Percentiles rank a stretch among this genome's conserved stretches.
Evolutionary conservation across 257 asterid genomes (phyloP).

Genomic region (Eucommia ulmoides): DNA sequence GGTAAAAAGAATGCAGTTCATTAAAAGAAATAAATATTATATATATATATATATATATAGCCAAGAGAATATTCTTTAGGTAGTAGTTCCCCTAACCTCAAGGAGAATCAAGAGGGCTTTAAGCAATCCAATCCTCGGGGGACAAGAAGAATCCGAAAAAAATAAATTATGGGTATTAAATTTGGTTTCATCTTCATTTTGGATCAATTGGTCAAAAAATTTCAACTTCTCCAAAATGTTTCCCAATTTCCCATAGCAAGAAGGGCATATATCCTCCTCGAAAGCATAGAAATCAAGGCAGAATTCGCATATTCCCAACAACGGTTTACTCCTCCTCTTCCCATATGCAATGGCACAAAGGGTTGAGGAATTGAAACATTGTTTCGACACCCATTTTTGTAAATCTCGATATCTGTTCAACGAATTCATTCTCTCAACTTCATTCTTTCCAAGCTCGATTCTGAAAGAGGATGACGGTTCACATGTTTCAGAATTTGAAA

Average conservation of each 20-base stretch:
- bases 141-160: conserved; percentile 28
- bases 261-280: conserved; percentile 34
- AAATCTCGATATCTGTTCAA: conserved; percentile 56
- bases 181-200: conserved; percentile 19
- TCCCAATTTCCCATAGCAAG: conserved; percentile 21
- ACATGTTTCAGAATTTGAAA: conserved; percentile 27
- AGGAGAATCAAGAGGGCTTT: conserved; percentile 48
- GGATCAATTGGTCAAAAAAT: conserved; percentile 16
- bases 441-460: conserved; percentile 55
- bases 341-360: conserved; percentile 45
- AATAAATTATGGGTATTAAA: conserved; percentile 13
- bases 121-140: conserved; percentile 58
- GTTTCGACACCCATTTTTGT: conserved; percentile 82
- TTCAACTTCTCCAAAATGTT: conserved; percentile 16
- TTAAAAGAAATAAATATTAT: background rate
- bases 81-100: conserved; percentile 44
- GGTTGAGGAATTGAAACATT: conserved; percentile 44
- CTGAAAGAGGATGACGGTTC: conserved; percentile 63
- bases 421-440: conserved; percentile 34
- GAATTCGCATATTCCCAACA: conserved; percentile 51
- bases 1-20: background rate
- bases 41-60: too few relatives aligned
- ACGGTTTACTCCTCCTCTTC: conserved; percentile 40
- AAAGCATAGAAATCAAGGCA: conserved; percentile 44
- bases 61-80: background rate